Base-by-base conservation (phyloP, 257 asterid genomes). In the Coffea eugenioides region DNA sequence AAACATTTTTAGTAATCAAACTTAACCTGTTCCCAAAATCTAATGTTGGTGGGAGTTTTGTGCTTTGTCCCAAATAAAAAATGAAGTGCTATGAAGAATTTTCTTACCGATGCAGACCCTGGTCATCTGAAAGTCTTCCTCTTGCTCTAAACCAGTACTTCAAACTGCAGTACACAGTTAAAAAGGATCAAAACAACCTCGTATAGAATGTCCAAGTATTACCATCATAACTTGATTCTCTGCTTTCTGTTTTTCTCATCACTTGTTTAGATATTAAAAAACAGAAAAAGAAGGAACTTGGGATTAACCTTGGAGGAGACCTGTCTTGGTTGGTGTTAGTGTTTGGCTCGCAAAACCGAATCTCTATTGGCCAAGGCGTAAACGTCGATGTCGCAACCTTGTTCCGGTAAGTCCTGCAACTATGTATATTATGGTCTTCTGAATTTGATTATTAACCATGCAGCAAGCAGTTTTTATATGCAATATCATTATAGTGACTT, bases 91-190 rank as follows among this genome's bases (percentile, higher is more conserved):
- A 59, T 49, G 70, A 81, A 75, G 79, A 82, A 80, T 27, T 67
- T 64, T 74, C 86, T 81, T 83, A 93, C 98, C 99, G 89, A 83
- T 95, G 99, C 89, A 95, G 85, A 79, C 91, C 97, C 87, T 89
- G 96, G 80, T 95, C 98, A 85, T 95, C 98, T 82, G 97, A 89
- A 80, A 95, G 97, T 83, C 83, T 89, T 80, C 95, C 99, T 85
- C 83, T 89, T 51, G 99, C 97, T 88, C 97, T 93, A 80, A 95
- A 93, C 99, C 99, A 95, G 89, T 88, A 95, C 80, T 83, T 90
- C 85, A 95, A 87, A 87, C 99, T 95, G 97, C 83, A 87, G 25
- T 36, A 71, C 48, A 49, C 1, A 62, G 46, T 61, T 41, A 46
- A 48, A 67, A 52, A 61, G 25, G 73, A 10, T 52, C 61, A 71